Evolutionary conservation across 2,329 filamentous ascomycete genomes (phyloP), one percentile per base, ranked within the genome.

Genomic region (Alternaria arbusti): DNA sequence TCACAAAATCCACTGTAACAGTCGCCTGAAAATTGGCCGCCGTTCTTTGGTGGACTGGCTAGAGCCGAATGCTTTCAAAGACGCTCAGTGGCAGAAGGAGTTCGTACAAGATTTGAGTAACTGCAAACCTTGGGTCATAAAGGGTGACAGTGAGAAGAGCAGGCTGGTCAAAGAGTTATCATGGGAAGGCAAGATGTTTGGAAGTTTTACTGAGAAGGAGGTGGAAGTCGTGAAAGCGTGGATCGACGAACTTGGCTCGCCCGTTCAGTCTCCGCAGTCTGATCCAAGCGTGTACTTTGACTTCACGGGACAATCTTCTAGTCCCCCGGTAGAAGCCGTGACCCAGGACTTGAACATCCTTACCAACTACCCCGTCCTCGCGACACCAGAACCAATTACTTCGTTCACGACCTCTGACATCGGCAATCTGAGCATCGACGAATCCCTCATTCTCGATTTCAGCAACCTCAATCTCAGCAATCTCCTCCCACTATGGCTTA

Each of bases 111-210:
- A 73, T 15, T 63, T 84, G 50, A 70, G 72, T 17, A 70, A 72
- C 12, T 74, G 70, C 28, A 80, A 75, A 43, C 78, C 79, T 12
- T 85, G 83, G 84, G 70, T 85, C 4, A 65, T 74, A 45, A 75
- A 72, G 44, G 83, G 83, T 6, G 69, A 79, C 40, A 81, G 81
- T 56, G 52, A 67, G 1, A 77, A 78, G 32, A 85, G 83, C 59
- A 76, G 67, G 22, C 73, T 86, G 3, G 68, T 85, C 2, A 78
- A 74, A 44, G 82, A 83, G 68, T 67, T 85, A 8, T 72, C 65
- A 1, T 85, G 83, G 83, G 78, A 79, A 23, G 84, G 84, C 6
- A 80, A 76, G 46, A 86, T 86, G 84, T 86, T 84, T 66, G 84
- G 84, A 1, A 77, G 82, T 20, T 86, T 86, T 68, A 85, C 83